Conservation (phyloP, 2,329 filamentous ascomycete genomes). For the Fusarium marasasianum region DNA sequence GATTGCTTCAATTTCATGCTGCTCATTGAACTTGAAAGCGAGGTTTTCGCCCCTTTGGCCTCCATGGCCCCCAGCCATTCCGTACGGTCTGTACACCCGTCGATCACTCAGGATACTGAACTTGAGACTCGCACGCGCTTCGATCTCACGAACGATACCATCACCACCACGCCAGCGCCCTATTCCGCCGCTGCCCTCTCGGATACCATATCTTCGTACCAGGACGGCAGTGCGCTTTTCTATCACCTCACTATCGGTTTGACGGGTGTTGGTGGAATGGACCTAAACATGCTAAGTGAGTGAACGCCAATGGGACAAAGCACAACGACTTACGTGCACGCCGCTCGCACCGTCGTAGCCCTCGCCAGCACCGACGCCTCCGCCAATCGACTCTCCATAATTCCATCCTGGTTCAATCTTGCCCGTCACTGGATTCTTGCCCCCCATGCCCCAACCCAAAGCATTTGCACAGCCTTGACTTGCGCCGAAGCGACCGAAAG, state of each 20-base stretch:
- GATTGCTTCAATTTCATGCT: slow-evolving; percentile 19
- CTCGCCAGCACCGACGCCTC: slow-evolving; percentile 77
- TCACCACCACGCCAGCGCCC: slow-evolving; percentile 48
- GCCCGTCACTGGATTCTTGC: slow-evolving; percentile 33
- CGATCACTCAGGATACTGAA: slow-evolving; percentile 50
- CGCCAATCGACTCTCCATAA: slow-evolving; percentile 87
- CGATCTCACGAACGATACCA: slow-evolving; percentile 48
- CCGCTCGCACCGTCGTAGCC: slow-evolving; percentile 78
- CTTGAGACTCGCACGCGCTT: slow-evolving; percentile 46
- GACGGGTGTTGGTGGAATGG: slow-evolving; percentile 87
- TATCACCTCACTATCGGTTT: slow-evolving; percentile 82
- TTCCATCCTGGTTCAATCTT: slow-evolving; percentile 72
- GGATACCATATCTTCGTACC: slow-evolving; percentile 45
- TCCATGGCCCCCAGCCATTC: slow-evolving; percentile 46
- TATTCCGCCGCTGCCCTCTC: slow-evolving; percentile 22
- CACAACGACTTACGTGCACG: slow-evolving; percentile 66
- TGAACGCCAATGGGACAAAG: too few relatives aligned
- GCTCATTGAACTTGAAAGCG: slow-evolving; percentile 42
- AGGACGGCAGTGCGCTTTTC: slow-evolving; percentile 50
- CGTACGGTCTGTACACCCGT: slow-evolving; percentile 47
- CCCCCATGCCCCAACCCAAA: slow-evolving; percentile 49
- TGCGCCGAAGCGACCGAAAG: slow-evolving; percentile 39
- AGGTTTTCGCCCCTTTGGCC: slow-evolving; percentile 43
- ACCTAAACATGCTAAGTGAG: slow-evolving; percentile 31
- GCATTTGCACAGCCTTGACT: slow-evolving; percentile 47